phyloP scores from a whole-genome alignment of 176 grass and related monocot species.

The Bothriochloa decipiens region DNA sequence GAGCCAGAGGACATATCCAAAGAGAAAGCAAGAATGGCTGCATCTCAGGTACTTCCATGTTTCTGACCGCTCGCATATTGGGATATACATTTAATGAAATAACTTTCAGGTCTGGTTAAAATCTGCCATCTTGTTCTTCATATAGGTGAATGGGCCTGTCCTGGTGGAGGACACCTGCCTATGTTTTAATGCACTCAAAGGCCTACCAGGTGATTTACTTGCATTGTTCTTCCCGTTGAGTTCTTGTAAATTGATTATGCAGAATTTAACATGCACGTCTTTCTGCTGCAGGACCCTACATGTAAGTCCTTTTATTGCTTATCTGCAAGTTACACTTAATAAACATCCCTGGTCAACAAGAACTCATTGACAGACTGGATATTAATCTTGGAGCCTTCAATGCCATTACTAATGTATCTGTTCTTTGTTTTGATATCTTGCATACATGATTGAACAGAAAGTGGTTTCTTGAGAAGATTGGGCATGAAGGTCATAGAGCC shows the following conservation, averaged over 20 bases:
- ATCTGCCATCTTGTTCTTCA: conserved; percentile 26
- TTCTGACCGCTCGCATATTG: background rate
- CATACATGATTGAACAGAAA: conserved; percentile 71
- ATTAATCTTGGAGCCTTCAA: background rate
- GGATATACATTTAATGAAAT: no score
- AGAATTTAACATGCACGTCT: conserved; percentile 38
- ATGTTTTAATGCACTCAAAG: conserved; percentile 96
- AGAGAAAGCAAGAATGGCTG: conserved; percentile 90
- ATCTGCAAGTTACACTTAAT: conserved; percentile 18
- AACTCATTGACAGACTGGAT: conserved; percentile 6
- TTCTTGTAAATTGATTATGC: conserved; percentile 30
- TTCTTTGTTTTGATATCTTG: conserved; percentile 33
- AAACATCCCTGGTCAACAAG: conserved; percentile 16
- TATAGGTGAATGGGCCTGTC: conserved; percentile 86
- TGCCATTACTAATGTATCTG: conserved; percentile 43
- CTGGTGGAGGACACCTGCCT: conserved; percentile 96
- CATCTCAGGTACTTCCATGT: conserved; percentile 61
- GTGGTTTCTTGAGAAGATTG: conserved; percentile 94
- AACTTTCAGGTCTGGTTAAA: conserved; percentile 18
- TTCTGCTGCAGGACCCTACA: conserved; percentile 81
- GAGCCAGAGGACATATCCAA: conserved; percentile 97
- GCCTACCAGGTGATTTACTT: conserved; percentile 73
- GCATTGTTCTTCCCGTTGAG: conserved; percentile 31
- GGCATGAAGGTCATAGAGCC: conserved; percentile 74
- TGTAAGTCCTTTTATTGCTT: conserved; percentile 69